Evolutionary conservation across 805 yeast species (phyloP).

Genomic region (Kazachstania psychrophila): DNA sequence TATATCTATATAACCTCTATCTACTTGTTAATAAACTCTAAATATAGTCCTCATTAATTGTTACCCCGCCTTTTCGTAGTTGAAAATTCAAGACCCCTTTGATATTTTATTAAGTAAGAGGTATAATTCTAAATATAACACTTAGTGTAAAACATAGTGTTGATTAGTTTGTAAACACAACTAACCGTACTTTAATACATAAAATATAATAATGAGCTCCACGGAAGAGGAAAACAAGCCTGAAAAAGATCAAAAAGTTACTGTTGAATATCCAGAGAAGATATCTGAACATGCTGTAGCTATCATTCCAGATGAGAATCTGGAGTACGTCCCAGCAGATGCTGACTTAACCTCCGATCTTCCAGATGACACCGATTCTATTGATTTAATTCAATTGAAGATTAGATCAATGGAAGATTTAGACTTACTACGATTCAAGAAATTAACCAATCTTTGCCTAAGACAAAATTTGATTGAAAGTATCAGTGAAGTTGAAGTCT

Average conservation of each 20-base stretch:
- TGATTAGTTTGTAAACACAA: too few relatives aligned
- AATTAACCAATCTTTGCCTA: conserved; percentile 54
- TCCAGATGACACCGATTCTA: conserved; percentile 47
- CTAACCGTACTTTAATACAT: too few relatives aligned
- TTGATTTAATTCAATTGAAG: conserved; percentile 65
- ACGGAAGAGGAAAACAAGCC: too few relatives aligned
- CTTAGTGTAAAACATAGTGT: too few relatives aligned
- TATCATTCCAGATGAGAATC: conserved; percentile 23
- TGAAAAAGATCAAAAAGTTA: not conserved
- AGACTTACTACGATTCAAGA: conserved; percentile 45
- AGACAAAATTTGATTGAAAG: conserved; percentile 77
- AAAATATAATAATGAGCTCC: too few relatives aligned
- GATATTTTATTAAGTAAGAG: too few relatives aligned
- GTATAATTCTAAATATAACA: too few relatives aligned
- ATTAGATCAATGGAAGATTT: conserved; percentile 55
- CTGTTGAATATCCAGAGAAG: not conserved
- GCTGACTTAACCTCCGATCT: conserved; percentile 49
- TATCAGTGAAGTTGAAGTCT: conserved; percentile 57
- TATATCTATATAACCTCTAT: too few relatives aligned
- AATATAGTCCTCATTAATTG: too few relatives aligned
- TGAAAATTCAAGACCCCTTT: too few relatives aligned
- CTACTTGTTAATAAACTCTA: too few relatives aligned
- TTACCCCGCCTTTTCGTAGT: too few relatives aligned
- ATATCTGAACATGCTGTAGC: not conserved
- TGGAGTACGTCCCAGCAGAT: conserved; percentile 59